Base-by-base conservation (phyloP, 2,329 filamentous ascomycete genomes). In the Chaetomiaceae sp. region DNA sequence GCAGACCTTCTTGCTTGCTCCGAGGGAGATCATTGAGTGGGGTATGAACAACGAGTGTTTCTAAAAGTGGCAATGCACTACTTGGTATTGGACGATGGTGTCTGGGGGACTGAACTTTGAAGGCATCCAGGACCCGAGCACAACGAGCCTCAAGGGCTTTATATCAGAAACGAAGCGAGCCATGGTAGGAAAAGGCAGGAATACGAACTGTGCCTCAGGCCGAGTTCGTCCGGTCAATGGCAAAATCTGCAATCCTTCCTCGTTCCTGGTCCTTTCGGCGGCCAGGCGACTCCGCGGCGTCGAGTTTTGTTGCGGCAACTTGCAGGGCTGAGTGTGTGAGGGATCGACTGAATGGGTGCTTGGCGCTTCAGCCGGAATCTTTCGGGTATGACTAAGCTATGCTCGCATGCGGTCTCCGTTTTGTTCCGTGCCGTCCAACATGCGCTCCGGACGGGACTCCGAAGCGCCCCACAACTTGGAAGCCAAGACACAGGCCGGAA, bases 1-100 rank as follows among this genome's bases (percentile, higher is more conserved):
- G 55, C 63, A 66, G 51, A 66, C 53, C 47, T 50, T 65, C 47
- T 51, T 61, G 43, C 61, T 62, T 47, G 63, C 59, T 52, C 57
- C 54, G 42, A 63, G 51, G 25, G 64, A 63, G 29, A 68, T 61
- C 68, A 69, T 70, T 29, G 27, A 31, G 17, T 38, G 3, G 19
- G 31, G 4, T 45, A 14, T 17, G 5, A 45, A 37, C 25, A 6
- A 34, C 33, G 22, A n/a, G 2, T 23, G 11, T 17, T 38, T 40
- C 14, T 17, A 6, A 1, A 23, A n/a, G 20, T 38, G 4, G 3
- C 17, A 25, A 9, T 25, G 34, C n/a, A n/a, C n/a, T 27, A 25
- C 19, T 37, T 39, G n/a, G 25, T 40, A 9, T 3, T 25, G 17
- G 25, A 23, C 14, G 42, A 19, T 15, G 38, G 27, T 48, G 22